phyloP scores from a whole-genome alignment of 2,329 filamentous ascomycete species.

The Elsinoe ampelina region DNA sequence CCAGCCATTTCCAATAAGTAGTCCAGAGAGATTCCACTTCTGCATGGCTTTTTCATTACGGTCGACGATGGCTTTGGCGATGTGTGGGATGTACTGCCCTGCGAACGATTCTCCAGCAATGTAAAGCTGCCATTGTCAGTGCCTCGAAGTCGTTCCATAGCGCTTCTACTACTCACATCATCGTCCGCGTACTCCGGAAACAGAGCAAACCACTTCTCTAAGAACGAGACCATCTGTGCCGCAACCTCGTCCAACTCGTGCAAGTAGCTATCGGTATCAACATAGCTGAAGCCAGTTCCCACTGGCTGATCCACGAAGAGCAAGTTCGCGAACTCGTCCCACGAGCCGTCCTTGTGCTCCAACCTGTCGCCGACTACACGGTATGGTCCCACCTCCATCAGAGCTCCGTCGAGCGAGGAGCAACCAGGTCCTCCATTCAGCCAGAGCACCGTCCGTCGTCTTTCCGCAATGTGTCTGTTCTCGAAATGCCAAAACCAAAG shows the following conservation, averaged over 20 bases:
- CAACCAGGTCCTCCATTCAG: conserved; percentile 94
- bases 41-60: conserved; percentile 57
- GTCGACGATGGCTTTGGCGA: conserved; percentile 80
- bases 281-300: conserved; percentile 92
- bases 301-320: conserved; percentile 97
- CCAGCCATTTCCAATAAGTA: conserved; percentile 97
- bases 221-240: conserved; percentile 72
- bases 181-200: conserved; percentile 89
- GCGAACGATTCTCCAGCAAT: conserved; percentile 93
- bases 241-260: conserved; percentile 85
- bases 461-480: conserved; percentile 89
- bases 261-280: conserved; percentile 78
- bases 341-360: conserved; percentile 81
- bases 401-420: conserved; percentile 89
- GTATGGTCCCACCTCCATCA: conserved; percentile 97
- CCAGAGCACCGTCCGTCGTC: conserved; percentile 88
- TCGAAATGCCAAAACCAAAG: conserved; percentile 98
- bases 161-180: conserved; percentile 56
- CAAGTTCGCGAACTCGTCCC: conserved; percentile 96
- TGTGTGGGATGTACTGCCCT: conserved; percentile 93
- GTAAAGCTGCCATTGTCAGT: conserved; percentile 57
- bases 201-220: conserved; percentile 82
- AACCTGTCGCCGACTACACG: conserved; percentile 67
- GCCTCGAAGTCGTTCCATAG: neutral
- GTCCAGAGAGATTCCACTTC: conserved; percentile 69